These are phyloP conservation scores for Sarocladium strictum DNA, from an alignment of 2,329 filamentous ascomycete genomes.

Conservation along the genomic window DNA sequence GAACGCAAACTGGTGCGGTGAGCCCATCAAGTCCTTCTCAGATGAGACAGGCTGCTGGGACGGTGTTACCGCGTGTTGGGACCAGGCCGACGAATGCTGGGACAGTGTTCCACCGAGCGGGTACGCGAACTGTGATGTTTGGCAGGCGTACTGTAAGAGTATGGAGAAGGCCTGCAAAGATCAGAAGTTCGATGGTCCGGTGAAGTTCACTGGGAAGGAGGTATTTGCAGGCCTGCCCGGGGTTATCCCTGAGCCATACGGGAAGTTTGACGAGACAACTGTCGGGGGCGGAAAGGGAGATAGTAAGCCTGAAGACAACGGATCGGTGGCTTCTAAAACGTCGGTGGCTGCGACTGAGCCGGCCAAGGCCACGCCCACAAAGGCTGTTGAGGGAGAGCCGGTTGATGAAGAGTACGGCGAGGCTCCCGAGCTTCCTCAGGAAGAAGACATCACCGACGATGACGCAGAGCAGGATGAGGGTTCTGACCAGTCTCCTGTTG, in stretches of 20 bases:
- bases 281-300: conserved; percentile 10
- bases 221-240: conserved; percentile 24
- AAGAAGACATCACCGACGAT: neutral
- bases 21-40: conserved; percentile 52
- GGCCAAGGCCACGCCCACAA: neutral
- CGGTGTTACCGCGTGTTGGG: conserved; percentile 48
- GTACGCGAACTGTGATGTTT: conserved; percentile 51
- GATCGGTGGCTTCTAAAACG: conserved; percentile 9
- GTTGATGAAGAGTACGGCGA: conserved; percentile 7
- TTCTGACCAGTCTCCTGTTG: neutral
- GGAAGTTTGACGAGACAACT: conserved; percentile 17
- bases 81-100: conserved; percentile 56
- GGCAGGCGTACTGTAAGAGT: conserved; percentile 54
- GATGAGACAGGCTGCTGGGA: conserved; percentile 54
- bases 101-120: conserved; percentile 52
- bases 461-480: conserved; percentile 6
- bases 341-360: conserved; percentile 8
- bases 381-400: neutral
- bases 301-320: conserved; percentile 10
- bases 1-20: conserved; percentile 69
- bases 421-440: neutral
- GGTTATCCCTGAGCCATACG: conserved; percentile 26
- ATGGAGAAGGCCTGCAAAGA: conserved; percentile 38
- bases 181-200: conserved; percentile 41
- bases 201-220: conserved; percentile 31